Base-by-base conservation (phyloP, 73 alveolate species). In the Paramecium caudatum region DNA sequence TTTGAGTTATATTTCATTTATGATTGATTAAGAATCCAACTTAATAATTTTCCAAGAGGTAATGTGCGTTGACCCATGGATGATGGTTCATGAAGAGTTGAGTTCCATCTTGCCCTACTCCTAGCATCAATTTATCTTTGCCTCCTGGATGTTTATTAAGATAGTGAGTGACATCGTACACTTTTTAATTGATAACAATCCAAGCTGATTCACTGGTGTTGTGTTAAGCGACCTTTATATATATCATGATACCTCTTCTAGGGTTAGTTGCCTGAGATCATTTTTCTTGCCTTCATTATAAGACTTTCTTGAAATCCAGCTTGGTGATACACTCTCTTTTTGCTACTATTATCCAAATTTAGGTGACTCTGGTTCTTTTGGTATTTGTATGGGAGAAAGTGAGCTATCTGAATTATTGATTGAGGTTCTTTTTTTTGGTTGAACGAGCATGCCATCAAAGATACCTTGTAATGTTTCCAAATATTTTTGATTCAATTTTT, bases 81-180 rank as follows among this genome's bases (percentile, higher is more conserved):
- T 96, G 99, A 82, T 95, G 95, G 68, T 94, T 63, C 86, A 92
- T 88, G 63, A 93, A 96, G 23, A 94, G 94, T 32, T 82, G 94
- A 13, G 98, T 96, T 69, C 99, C 96, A 92, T 96, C 99, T 61
- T 92, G 91, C 7, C 99, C 99, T 13, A 96, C 98, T 3, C 96
- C 97, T 30, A 82, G 81, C 95, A 96, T 62, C 43, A 96, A 90
- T 87, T 95, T 94, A 47, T 88, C 94, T n/a, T 95, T 93, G 3
- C 99, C 99, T 17, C 99, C 99, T 6, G 99, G 99, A 92, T 97
- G 99, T 47, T 70, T 80, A 86, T 96, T 88, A 25, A 97, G 81
- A 90, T 93, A 97, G 86, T 90, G 90, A 6, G 99, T 96, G 33
- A 97, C 92, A 80, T 97, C 98, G 91, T 97, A 97, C 32, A 97